These are phyloP conservation scores for Aleurites moluccanus DNA, from an alignment of 441 rosid species.

Conservation along the genomic window DNA sequence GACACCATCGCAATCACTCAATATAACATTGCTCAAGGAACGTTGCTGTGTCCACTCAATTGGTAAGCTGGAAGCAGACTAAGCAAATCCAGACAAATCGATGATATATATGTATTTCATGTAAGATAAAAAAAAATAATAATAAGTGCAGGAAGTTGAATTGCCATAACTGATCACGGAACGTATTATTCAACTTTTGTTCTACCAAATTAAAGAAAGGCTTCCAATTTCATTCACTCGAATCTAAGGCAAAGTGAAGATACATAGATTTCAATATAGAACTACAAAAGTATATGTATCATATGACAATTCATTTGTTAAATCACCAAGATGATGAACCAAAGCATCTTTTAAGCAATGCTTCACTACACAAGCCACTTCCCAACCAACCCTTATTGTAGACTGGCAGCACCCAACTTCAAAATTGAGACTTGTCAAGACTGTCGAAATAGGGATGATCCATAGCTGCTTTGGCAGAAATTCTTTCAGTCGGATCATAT, in stretches of 20 bases:
- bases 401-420: conserved; percentile 19
- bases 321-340: conserved; percentile 65
- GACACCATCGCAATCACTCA: too few relatives aligned
- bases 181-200: neutral
- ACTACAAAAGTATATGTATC: neutral
- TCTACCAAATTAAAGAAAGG: neutral
- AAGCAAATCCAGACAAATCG: neutral
- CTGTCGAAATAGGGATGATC: conserved; percentile 87
- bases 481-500: conserved; percentile 84
- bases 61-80: too few relatives aligned
- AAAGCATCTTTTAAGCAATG: conserved; percentile 1
- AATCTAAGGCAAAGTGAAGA: too few relatives aligned
- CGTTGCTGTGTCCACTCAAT: too few relatives aligned
- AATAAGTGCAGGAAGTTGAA: neutral
- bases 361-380: neutral
- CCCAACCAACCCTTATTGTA: neutral
- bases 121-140: too few relatives aligned
- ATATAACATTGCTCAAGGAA: neutral
- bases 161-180: neutral
- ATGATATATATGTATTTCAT: too few relatives aligned
- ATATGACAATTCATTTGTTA: conserved; percentile 9
- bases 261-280: neutral
- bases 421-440: conserved; percentile 94
- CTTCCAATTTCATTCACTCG: too few relatives aligned
- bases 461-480: conserved; percentile 86